Conservation (phyloP, 192 early-diverging fungal species). For the Spizellomyces punctatus region DNA sequence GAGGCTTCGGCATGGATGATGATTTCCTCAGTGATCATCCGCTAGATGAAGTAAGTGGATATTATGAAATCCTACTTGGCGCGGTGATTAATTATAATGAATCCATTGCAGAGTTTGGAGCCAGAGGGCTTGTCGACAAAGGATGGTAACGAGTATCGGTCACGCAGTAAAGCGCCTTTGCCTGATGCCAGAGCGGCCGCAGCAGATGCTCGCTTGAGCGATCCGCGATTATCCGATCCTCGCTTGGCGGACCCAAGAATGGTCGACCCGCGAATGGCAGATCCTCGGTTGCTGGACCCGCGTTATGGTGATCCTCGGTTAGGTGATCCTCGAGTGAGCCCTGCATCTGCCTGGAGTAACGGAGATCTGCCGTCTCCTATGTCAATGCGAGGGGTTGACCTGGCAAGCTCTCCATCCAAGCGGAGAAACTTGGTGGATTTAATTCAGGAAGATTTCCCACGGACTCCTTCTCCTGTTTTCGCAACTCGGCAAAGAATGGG, state of each 20-base stretch:
- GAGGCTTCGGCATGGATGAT: constrained; percentile 28
- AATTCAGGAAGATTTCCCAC: constrained; percentile 43
- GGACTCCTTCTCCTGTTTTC: constrained; percentile 45
- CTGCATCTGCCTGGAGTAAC: neutral
- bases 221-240: neutral
- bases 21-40: constrained; percentile 33
- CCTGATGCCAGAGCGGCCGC: neutral
- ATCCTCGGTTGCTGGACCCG: too few species aligned
- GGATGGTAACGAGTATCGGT: constrained; percentile 11
- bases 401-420: constrained; percentile 33
- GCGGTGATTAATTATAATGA: too few species aligned
- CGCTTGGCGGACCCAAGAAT: neutral
- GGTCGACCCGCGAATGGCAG: too few species aligned
- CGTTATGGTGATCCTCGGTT: neutral
- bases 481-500: constrained; percentile 19
- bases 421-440: constrained; percentile 41
- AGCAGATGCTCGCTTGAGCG: neutral
- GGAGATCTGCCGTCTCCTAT: constrained; percentile 1
- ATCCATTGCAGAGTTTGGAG: constrained; percentile 28
- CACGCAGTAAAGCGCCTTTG: neutral
- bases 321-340: constrained; percentile 9
- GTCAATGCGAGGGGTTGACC: constrained; percentile 14
- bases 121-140: constrained; percentile 30
- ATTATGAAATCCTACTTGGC: neutral
- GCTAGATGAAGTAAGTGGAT: constrained; percentile 37